Conservation (phyloP, 352 stramenopile species). For the Vaucheria bursata region DNA sequence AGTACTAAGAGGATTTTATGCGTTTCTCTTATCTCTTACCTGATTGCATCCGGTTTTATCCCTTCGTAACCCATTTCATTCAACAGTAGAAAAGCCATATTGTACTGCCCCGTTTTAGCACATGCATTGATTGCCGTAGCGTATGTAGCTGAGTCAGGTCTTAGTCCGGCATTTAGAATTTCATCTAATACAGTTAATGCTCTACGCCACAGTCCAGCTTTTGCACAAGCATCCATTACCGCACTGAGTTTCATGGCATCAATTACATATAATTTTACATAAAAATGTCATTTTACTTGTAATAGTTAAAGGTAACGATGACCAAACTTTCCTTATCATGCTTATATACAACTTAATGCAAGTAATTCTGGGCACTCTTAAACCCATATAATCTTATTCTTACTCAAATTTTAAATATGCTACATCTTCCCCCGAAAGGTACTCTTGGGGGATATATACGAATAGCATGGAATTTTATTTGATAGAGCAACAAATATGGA, state of each 20-base stretch:
- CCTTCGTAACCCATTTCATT: conserved; percentile 23
- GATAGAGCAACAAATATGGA: too few relatives aligned
- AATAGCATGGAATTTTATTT: too few relatives aligned
- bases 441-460: too few relatives aligned
- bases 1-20: background rate
- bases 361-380: too few relatives aligned
- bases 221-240: conserved; percentile 25
- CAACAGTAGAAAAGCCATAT: conserved; percentile 11
- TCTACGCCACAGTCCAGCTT: conserved; percentile 15
- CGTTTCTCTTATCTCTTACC: conserved; percentile 8
- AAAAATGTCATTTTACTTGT: too few relatives aligned
- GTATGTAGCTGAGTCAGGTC: conserved; percentile 15
- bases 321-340: too few relatives aligned
- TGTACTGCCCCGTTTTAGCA: background rate
- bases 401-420: too few relatives aligned
- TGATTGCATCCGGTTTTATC: conserved; percentile 18
- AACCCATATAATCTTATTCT: too few relatives aligned
- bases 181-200: conserved; percentile 16
- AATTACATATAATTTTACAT: too few relatives aligned
- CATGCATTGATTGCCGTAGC: background rate
- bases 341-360: too few relatives aligned
- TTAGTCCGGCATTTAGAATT: conserved; percentile 15
- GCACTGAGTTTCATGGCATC: conserved; percentile 37
- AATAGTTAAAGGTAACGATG: too few relatives aligned
- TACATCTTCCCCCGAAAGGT: too few relatives aligned